Conservation (phyloP, 2,329 filamentous ascomycete species). For the Colletotrichum falcatum region DNA sequence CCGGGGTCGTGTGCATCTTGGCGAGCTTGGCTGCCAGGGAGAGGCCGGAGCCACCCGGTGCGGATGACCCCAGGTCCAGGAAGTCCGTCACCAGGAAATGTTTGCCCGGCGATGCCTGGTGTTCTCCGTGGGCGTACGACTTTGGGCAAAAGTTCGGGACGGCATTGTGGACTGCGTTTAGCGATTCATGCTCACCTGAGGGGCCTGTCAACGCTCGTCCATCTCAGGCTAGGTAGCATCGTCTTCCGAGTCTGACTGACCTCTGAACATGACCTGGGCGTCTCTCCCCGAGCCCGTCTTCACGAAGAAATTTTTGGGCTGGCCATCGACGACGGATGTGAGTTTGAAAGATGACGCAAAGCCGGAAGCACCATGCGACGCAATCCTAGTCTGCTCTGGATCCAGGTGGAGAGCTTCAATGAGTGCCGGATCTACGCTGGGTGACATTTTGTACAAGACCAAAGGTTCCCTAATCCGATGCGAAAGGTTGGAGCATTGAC, state of each 20-base stretch:
- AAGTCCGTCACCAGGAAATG: slow-evolving; percentile 82
- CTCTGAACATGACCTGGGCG: slow-evolving; percentile 77
- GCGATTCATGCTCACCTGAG: slow-evolving; percentile 82
- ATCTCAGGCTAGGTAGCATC: not conserved
- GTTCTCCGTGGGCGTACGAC: slow-evolving; percentile 77
- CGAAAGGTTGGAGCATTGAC: not conserved
- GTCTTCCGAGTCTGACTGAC: slow-evolving; percentile 50
- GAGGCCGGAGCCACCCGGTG: slow-evolving; percentile 58
- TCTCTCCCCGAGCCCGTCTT: slow-evolving; percentile 74
- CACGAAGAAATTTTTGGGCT: slow-evolving; percentile 73
- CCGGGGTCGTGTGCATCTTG: slow-evolving; percentile 80
- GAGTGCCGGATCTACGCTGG: slow-evolving; percentile 72
- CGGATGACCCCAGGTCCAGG: slow-evolving; percentile 69
- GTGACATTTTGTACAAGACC: slow-evolving; percentile 23
- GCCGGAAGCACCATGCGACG: slow-evolving; percentile 73
- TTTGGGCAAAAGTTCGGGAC: slow-evolving; percentile 82
- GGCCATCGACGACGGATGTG: slow-evolving; percentile 59
- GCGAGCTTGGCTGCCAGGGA: slow-evolving; percentile 83
- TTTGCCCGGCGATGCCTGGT: slow-evolving; percentile 62
- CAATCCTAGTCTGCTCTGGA: slow-evolving; percentile 64
- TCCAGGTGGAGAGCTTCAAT: slow-evolving; percentile 70
- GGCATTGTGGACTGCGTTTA: slow-evolving; percentile 80
- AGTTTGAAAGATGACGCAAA: slow-evolving; percentile 76
- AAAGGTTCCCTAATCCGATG: not conserved
- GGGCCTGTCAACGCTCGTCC: slow-evolving; percentile 45